A percentile compares a stretch with the other conserved stretches of the same genome.
Conservation (phyloP, 2,329 filamentous ascomycete species). For the Fusarium compactum region DNA sequence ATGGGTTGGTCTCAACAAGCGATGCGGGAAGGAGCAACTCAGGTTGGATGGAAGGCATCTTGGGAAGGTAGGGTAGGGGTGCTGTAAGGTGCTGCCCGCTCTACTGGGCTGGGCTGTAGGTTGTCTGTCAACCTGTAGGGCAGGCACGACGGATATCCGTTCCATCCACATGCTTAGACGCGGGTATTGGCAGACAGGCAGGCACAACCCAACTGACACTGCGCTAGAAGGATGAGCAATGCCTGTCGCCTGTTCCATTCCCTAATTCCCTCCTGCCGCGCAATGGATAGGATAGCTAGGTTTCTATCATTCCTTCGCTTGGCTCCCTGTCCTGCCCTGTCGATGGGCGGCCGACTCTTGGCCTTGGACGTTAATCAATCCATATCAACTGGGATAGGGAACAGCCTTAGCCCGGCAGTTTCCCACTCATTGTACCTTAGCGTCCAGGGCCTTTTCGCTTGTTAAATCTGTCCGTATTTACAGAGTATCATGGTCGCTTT, state of each 20-base stretch:
- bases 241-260: conserved; percentile 32
- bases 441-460: conserved; percentile 11
- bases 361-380: conserved; percentile 12
- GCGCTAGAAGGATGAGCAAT: conserved; percentile 40
- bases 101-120: neutral
- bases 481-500: conserved; percentile 19
- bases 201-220: conserved; percentile 19
- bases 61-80: conserved; percentile 21
- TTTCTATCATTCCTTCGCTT: neutral
- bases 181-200: conserved; percentile 37
- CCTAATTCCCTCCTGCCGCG: conserved; percentile 33
- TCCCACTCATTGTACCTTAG: conserved; percentile 17
- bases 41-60: neutral
- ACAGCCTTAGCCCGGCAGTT: conserved; percentile 20
- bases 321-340: conserved; percentile 7
- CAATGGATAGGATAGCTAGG: conserved; percentile 18
- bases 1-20: conserved; percentile 31
- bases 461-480: neutral
- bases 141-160: conserved; percentile 7
- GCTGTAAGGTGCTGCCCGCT: conserved; percentile 2
- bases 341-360: conserved; percentile 31
- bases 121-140: conserved; percentile 4
- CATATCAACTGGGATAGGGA: conserved; percentile 8
- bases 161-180: conserved; percentile 7
- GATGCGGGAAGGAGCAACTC: conserved; percentile 20